Conservation (phyloP, 495 filamentous ascomycete genomes). For the Hyaloscypha hepaticicola region DNA sequence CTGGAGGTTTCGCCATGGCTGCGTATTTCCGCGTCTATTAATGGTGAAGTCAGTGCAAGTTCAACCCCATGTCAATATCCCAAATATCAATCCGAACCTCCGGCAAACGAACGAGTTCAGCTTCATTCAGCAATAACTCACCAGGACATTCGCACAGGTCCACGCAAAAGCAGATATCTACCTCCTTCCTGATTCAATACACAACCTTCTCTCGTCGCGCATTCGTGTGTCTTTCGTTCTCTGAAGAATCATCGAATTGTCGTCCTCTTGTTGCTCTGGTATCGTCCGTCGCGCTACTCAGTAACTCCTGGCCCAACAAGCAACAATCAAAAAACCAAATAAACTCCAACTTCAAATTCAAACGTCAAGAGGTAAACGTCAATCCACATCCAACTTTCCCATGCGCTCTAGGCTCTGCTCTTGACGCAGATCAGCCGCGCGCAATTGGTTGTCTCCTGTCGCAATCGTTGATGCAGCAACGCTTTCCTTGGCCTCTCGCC, state of each 20-base stretch:
- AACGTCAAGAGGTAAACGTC: not conserved
- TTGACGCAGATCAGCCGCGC: not conserved
- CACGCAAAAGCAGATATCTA: not conserved
- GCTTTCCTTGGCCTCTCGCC: not conserved
- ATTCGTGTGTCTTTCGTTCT: not conserved
- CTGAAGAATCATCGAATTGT: not conserved
- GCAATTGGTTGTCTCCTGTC: not conserved
- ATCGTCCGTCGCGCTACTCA: no score
- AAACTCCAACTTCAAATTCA: not conserved
- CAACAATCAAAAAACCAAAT: not conserved
- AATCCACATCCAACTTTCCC: not conserved
- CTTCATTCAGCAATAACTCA: not conserved
- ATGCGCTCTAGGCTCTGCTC: not conserved
- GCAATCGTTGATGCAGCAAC: not conserved
- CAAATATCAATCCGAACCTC: not conserved
- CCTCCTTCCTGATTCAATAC: not conserved
- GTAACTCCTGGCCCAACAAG: not conserved
- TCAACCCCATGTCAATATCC: not conserved
- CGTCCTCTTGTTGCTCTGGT: not conserved
- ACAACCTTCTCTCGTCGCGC: not conserved
- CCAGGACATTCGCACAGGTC: not conserved
- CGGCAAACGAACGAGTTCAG: not conserved
- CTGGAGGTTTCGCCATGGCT: slow-evolving; percentile 12
- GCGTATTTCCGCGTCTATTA: not conserved
- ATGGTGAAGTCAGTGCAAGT: not conserved